Conservation (phyloP, 2,329 filamentous ascomycete species). For the Madurella fahalii region DNA sequence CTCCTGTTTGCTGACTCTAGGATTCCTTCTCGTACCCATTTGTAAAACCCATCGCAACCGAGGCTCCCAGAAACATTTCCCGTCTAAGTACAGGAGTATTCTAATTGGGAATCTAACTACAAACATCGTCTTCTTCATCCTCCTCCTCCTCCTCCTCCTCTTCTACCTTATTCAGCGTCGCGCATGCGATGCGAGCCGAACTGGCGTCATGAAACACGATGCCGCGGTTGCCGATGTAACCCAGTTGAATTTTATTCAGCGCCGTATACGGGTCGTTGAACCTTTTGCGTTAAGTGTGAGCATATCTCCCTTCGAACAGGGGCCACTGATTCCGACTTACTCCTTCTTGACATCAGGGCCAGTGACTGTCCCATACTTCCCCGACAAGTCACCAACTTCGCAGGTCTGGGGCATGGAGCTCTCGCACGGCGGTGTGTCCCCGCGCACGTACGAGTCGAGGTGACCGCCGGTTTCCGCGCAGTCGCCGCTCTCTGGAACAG, state of each 20-base stretch:
- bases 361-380: conserved; percentile 52
- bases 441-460: conserved; percentile 53
- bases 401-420: conserved; percentile 46
- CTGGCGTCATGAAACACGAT: conserved; percentile 42
- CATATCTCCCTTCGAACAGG: not conserved
- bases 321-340: conserved; percentile 13
- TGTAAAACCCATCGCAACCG: no score
- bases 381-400: conserved; percentile 57
- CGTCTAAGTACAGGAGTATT: no score
- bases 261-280: conserved; percentile 43
- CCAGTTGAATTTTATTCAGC: conserved; percentile 34
- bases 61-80: no score
- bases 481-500: conserved; percentile 50
- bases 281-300: conserved; percentile 10
- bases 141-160: not conserved
- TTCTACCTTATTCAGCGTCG: conserved; percentile 33
- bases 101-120: not conserved
- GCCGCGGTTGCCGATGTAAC: conserved; percentile 45
- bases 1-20: no score
- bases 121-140: no score
- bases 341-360: conserved; percentile 24
- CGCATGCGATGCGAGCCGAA: conserved; percentile 39
- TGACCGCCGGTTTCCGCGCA: conserved; percentile 52
- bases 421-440: conserved; percentile 48
- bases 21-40: no score